These are phyloP conservation scores for Boletus subcaerulescens DNA, from an alignment of 768 basidiomycete genomes.

Conservation along the genomic window DNA sequence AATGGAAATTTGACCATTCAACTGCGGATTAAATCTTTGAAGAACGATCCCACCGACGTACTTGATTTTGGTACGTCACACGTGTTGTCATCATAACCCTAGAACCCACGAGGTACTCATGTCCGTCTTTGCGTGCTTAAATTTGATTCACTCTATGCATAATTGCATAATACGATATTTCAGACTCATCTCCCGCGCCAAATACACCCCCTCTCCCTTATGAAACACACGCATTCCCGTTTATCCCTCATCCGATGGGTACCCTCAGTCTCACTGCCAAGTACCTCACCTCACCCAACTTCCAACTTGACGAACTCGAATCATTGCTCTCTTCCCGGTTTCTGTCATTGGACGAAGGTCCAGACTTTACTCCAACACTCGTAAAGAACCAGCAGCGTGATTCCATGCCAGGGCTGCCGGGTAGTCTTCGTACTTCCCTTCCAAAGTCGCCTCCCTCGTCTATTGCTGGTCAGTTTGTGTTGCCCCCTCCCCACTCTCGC, in stretches of 20 bases:
- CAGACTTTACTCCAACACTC: conserved; percentile 70
- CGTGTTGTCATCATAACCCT: conserved; percentile 25
- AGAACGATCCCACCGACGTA: conserved; percentile 27
- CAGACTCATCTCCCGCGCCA: conserved; percentile 41
- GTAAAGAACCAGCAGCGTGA: conserved; percentile 61
- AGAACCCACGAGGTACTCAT: conserved; percentile 31
- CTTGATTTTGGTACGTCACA: conserved; percentile 38
- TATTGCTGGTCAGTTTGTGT: conserved; percentile 45
- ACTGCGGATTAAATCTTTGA: conserved; percentile 41
- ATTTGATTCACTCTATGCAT: conserved; percentile 1
- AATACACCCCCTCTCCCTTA: conserved; percentile 43
- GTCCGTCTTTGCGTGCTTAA: conserved; percentile 21
- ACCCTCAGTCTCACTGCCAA: conserved; percentile 57
- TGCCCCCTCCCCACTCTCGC: conserved; percentile 35
- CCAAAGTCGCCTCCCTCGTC: conserved; percentile 46
- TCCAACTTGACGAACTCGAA: conserved; percentile 75
- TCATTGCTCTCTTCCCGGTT: conserved; percentile 72
- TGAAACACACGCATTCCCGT: conserved; percentile 57
- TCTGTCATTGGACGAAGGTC: conserved; percentile 62
- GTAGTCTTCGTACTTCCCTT: conserved; percentile 42
- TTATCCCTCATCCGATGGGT: conserved; percentile 68
- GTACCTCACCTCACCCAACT: conserved; percentile 65
- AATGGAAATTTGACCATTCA: conserved; percentile 48
- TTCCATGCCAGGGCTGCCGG: conserved; percentile 44
- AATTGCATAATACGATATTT: conserved; percentile 6